Conservation (phyloP, 1,284 basidiomycete species). For the Ceratobasidium sp. region DNA sequence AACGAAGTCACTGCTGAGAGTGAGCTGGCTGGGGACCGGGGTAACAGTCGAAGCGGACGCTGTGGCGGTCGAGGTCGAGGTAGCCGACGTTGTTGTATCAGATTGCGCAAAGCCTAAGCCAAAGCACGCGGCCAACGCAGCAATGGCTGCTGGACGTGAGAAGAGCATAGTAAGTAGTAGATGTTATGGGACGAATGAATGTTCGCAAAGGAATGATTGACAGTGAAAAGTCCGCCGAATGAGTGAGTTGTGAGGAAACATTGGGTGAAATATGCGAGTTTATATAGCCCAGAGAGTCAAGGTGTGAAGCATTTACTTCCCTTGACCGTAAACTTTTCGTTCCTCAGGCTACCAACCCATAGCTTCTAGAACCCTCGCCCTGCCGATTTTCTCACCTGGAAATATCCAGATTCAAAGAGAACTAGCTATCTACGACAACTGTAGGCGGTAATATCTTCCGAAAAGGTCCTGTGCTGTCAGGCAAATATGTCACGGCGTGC, state of each 20-base stretch:
- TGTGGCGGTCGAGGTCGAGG: not conserved
- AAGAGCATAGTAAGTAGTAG: not conserved
- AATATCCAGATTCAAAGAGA: not conserved
- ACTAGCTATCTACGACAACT: not conserved
- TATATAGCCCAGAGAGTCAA: not conserved
- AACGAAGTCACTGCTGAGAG: no score
- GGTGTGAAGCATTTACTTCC: not conserved
- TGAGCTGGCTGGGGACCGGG: not conserved
- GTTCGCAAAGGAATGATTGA: not conserved
- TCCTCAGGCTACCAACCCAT: not conserved
- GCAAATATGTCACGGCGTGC: not conserved
- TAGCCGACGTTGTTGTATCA: no score
- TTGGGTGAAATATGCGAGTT: not conserved
- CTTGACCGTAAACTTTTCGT: not conserved
- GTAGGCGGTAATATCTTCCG: not conserved
- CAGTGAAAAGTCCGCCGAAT: not conserved
- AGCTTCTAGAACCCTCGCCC: not conserved
- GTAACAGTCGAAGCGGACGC: not conserved
- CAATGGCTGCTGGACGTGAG: conserved; percentile 14
- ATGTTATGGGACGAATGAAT: not conserved
- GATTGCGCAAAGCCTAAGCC: conserved; percentile 14
- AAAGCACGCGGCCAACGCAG: not conserved
- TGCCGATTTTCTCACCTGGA: not conserved
- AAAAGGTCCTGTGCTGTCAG: not conserved
- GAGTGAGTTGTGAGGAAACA: not conserved